Evolutionary conservation across 495 filamentous ascomycete species (phyloP), one percentile per base, ranked within the genome.

Genomic region (Terfezia boudieri): DNA sequence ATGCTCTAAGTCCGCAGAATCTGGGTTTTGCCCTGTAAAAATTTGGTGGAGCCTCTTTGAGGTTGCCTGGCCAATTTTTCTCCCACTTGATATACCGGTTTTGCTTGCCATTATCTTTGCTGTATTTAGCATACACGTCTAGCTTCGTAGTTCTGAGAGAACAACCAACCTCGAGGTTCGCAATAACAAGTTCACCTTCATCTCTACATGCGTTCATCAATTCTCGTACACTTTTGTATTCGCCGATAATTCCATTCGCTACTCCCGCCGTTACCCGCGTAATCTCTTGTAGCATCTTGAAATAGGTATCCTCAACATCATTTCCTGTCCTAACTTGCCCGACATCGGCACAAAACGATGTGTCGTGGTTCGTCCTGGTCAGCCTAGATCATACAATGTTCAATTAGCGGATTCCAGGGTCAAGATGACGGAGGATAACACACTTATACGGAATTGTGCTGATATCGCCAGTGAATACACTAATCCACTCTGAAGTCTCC

Each of bases 251-350:
- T 12, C 83, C 83, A 59, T 80, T 78, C 0, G 86, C 85, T 59
- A 86, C 75, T 1, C 80, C 73, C 0, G 77, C 74, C 8, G 86
- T 89, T 12, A 93, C 71, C 17, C 83, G 77, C 32, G 74, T 69
- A 22, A 89, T 74, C 67, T 86, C 80, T 66, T 87, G 81, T 48
- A 93, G 70, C 83, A 89, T 84, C 58, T 78, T 79, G 48, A 77
- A 67, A 57, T 80, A 90, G 0, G 78, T 87, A 59, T 90, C 85
- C 17, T 67, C 60, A 16, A 74, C 69, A 51, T 77, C 76, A 17
- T 80, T 75, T 48, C 84, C 86, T 0, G 79, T 74, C 51, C 80
- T 81, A 37, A 90, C 83, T 63, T 90, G 86, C 0, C 86, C 86
- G 0, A 70, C 67, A 41, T 86, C 85, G 79, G 89, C 86, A 67